Evolutionary conservation across 768 basidiomycete genomes (phyloP).

Genomic region (Filobasidium wieringae): DNA sequence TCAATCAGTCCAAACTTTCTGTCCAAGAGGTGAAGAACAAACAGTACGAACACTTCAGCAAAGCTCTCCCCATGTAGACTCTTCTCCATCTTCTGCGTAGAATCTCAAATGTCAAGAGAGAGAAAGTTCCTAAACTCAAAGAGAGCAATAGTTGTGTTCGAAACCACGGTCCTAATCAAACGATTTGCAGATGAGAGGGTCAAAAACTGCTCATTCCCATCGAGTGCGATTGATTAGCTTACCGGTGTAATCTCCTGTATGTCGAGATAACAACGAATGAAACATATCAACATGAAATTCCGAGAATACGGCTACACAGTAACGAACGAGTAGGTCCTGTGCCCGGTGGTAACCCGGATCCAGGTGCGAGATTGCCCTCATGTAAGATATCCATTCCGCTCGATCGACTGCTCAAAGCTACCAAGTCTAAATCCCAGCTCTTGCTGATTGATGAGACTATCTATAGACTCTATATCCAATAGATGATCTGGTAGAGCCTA

Average conservation of each 20-base stretch:
- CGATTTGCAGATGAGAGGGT: too few species aligned
- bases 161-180: conserved; percentile 72
- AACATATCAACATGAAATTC: not conserved
- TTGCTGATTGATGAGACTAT: too few species aligned
- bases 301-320: not conserved
- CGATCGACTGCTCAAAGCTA: too few species aligned
- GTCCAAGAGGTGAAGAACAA: not conserved
- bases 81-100: conserved; percentile 77
- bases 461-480: too few species aligned
- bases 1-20: not conserved
- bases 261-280: not conserved
- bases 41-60: not conserved
- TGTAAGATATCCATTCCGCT: too few species aligned
- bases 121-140: conserved; percentile 58
- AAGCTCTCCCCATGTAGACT: conserved; percentile 64
- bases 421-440: too few species aligned
- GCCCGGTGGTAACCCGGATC: not conserved
- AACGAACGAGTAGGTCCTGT: not conserved
- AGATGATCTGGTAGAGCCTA: too few species aligned
- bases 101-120: conserved; percentile 81
- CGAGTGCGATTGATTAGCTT: not conserved
- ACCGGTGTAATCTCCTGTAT: not conserved
- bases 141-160: conserved; percentile 77
- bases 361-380: too few species aligned
- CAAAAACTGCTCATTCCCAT: not conserved